Base-by-base conservation (phyloP, 164 flowering plant species). In the Magnolia officinalis region DNA sequence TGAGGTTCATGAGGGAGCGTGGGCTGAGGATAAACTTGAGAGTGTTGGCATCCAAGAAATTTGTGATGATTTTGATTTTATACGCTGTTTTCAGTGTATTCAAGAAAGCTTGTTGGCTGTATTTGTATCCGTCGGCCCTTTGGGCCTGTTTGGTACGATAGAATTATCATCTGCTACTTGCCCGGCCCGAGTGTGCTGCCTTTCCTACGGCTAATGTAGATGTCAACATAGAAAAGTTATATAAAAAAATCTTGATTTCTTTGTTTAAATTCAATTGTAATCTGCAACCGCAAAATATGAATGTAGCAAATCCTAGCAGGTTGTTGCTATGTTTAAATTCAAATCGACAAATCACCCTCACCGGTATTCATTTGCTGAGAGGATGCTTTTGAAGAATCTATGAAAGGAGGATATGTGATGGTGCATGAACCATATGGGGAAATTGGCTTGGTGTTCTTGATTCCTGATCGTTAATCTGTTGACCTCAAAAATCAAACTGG, bases 21-120 rank as follows among this genome's bases (percentile, higher is more conserved):
- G 92, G 90, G 51, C 3, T 88, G 75, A 87, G 90, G 78, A 87
- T 92, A 58, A 94, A 94, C 77, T 87, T 94, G 51, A 84, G 98
- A 84, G 65, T 86, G 37, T 76, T 94, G 10, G 97, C 96, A 31
- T 92, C 97, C 0, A 94, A 94, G 83, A 91, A 86, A 85, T 31
- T 90, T 37, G 84, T 91, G 76, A 69, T 77, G 81, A 68, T 88
- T 75, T 64, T 92, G 71, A 51, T 91, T 67, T 5, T 86, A 23
- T 76, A 49, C 50, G 76, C 70, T 67, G 77, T 84, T 23, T 76
- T 84, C 72, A 73, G 79, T 78, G 16, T 82, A 1, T 52, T 86
- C 76, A 90, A 75, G 84, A 91, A 71, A 71, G 83, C 78, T 65
- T 74, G 82, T 67, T 69, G 87, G 72, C 20, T 55, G 71, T n/a